These are phyloP conservation scores for Aspergillus piperis DNA, from an alignment of 2,329 filamentous ascomycete genomes.

Conservation along the genomic window DNA sequence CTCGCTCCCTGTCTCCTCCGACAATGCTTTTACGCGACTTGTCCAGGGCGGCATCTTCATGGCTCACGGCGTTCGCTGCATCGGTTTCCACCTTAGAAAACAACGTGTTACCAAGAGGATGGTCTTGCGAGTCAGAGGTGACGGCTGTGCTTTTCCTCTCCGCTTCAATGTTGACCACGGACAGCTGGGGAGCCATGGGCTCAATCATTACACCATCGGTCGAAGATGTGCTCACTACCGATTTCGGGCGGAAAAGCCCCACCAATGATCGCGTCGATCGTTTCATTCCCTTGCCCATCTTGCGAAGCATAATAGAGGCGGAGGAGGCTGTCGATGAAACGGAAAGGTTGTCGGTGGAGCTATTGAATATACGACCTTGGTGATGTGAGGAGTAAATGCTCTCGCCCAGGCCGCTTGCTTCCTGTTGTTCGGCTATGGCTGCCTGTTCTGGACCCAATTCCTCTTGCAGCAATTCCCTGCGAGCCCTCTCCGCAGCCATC, in stretches of 20 bases:
- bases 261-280: conserved; percentile 87
- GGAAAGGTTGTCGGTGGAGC: conserved; percentile 86
- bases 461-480: conserved; percentile 66
- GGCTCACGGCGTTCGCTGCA: conserved; percentile 62
- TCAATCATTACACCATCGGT: conserved; percentile 65
- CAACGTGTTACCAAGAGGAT: conserved; percentile 70
- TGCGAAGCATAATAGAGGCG: conserved; percentile 66
- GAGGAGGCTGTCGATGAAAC: conserved; percentile 53
- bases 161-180: conserved; percentile 93
- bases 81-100: conserved; percentile 84
- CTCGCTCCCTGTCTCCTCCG: conserved; percentile 84
- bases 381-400: conserved; percentile 79
- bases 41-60: conserved; percentile 38
- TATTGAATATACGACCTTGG: conserved; percentile 77
- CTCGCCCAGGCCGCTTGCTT: conserved; percentile 85
- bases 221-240: conserved; percentile 71
- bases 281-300: conserved; percentile 99
- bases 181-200: conserved; percentile 78
- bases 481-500: conserved; percentile 57
- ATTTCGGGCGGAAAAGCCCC: conserved; percentile 93
- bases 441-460: conserved; percentile 84
- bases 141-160: conserved; percentile 83
- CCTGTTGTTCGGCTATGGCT: conserved; percentile 87
- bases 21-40: conserved; percentile 82
- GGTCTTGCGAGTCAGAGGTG: conserved; percentile 63